Base-by-base conservation (phyloP, 23 red algal species). In the Gracilaria gracilis region DNA sequence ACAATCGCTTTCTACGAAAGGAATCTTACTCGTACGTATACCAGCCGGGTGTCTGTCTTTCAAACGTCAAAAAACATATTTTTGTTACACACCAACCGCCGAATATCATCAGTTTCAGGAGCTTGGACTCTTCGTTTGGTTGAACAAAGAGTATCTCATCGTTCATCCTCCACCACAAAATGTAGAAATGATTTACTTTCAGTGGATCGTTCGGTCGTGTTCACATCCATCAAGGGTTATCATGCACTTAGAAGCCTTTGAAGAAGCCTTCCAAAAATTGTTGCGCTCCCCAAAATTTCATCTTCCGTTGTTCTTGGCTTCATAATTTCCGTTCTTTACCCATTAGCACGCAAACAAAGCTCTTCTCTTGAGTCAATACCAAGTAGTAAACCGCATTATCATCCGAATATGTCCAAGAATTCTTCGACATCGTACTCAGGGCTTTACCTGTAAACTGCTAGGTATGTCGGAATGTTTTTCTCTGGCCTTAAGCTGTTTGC, bases 161-260 rank as follows among this genome's bases (percentile, higher is more conserved):
- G 47, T 9, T 4, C 3, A 81, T 81, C 49, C 44, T 13, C 48
- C 53, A 24, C 78, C 78, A 39, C 17, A 59, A 32, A 49, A 58
- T 59, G n/a, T 81, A 9, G 78, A 81, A 55, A 21, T 48, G 23
- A 7, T 75, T n/a, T 44, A 75, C 34, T 75, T 75, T 28, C 34
- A 75, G 6, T 75, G 71, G 71, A 75, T 75, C 20, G 38, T n/a
- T 8, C 11, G 35, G 20, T 2, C 71, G 5, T 75, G 71, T 42
- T 3, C 8, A 12, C 44, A 75, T 28, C n/a, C 46, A 4, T 42
- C 32, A 15, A 12, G 15, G 20, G 35, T 75, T 29, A 29, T 15
- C 14, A 55, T 55, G 51, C 14, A 55, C 17, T 55, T 55, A 19
- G 51, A 15, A 19, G 14, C 51, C 1, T 55, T 55, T 19, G 17